phyloP scores from a whole-genome alignment of 2,329 filamentous ascomycete species.

The Didymosphaeria variabile region DNA sequence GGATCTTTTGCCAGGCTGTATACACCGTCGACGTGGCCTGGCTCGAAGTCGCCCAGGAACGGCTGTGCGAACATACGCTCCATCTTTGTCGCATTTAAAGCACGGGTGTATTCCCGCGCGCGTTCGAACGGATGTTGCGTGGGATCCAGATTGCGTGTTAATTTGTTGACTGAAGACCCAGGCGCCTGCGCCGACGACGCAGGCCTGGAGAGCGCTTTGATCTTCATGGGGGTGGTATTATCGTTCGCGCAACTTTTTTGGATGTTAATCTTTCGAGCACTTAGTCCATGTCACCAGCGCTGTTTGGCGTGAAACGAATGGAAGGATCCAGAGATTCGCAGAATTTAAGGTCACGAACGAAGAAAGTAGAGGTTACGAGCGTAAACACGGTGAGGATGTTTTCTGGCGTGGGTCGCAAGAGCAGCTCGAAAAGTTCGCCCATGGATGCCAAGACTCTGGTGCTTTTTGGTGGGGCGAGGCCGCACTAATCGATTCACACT shows the following conservation, averaged over 20 bases:
- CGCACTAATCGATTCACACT: no score
- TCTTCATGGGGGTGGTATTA: constrained; percentile 47
- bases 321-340: no score
- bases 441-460: neutral
- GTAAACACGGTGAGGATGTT: no score
- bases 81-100: constrained; percentile 86
- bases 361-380: no score
- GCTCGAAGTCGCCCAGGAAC: constrained; percentile 86
- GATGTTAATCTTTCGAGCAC: constrained; percentile 9
- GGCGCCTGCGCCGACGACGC: constrained; percentile 71
- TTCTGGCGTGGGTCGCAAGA: constrained; percentile 9
- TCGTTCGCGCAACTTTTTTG: constrained; percentile 7
- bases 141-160: constrained; percentile 79
- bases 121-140: constrained; percentile 90
- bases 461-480: constrained; percentile 26
- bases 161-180: constrained; percentile 71
- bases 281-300: constrained; percentile 22
- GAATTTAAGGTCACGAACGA: no score
- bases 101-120: constrained; percentile 83
- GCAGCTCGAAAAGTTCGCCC: constrained; percentile 29
- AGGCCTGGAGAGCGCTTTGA: constrained; percentile 71
- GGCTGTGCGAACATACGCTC: constrained; percentile 90
- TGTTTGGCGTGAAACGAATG: no score
- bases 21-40: constrained; percentile 88
- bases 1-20: constrained; percentile 61